Base-by-base conservation (phyloP, 2,329 filamentous ascomycete species). In the Camptophora hylomeconis region DNA sequence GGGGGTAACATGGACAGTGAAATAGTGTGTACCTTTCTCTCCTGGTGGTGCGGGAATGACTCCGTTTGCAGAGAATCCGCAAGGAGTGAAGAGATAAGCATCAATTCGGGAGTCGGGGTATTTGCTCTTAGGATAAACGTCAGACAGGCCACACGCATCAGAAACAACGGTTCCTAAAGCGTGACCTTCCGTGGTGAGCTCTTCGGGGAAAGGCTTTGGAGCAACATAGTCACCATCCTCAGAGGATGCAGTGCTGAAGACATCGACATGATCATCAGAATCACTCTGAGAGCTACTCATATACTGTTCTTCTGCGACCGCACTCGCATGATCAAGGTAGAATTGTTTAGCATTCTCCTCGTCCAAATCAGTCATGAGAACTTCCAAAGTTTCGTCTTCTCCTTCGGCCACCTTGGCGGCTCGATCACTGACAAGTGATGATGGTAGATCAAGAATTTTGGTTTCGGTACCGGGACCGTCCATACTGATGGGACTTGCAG, bases 1-100 rank as follows among this genome's bases (percentile, higher is more conserved):
- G 0, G 89, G 89, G 0, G 89, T 98, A 42, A 98, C 89, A 51
- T 98, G 89, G 14, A 98, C 89, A 1, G 87, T 98, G 59, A 94
- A 98, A 61, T 98, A 98, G 58, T 95, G 84, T 21, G 72, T 78
- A 3, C 69, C 61, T 36, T 57, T 62, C 18, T 59, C 49, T 35
- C 64, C 61, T 9, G 69, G 61, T 0, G 81, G 75, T 26, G 83
- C 76, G 5, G 89, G 89, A 22, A 98, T 72, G 12, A 98, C 86
- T 30, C 84, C 89, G 49, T 98, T 98, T 53, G 89, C 89, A 5
- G 86, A 94, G 58, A 93, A 98, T 34, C 89, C 89, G 49, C 89
- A 98, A 0, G 89, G 89, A 1, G 80, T 84, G 63, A 98, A 98
- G 31, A 94, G 71, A 54, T 95, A 98, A 13, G 89, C 83, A 45